phyloP scores from a whole-genome alignment of 2,329 filamentous ascomycete species.

The Trichoderma harzianum region DNA sequence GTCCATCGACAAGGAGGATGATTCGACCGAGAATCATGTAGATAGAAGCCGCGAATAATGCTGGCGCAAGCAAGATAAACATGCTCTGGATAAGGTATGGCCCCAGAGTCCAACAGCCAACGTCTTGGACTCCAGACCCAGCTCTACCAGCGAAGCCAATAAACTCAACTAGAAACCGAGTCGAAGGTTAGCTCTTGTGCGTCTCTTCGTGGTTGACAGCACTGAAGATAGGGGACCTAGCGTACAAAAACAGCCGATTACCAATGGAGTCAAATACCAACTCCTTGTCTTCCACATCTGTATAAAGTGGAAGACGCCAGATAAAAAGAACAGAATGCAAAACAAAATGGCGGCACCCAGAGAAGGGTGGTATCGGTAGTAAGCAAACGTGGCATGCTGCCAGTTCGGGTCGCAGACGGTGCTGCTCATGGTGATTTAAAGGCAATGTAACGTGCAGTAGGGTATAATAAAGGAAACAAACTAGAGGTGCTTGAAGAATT shows the following conservation, averaged over 20 bases:
- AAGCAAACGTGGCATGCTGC: slow-evolving; percentile 13
- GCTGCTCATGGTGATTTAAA: neutral
- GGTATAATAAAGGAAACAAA: neutral
- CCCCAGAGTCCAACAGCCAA: slow-evolving; percentile 23
- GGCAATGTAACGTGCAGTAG: neutral
- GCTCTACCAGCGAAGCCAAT: slow-evolving; percentile 10
- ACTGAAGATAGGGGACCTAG: neutral
- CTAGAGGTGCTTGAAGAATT: neutral
- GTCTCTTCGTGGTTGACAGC: neutral
- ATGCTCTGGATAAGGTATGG: slow-evolving; percentile 43
- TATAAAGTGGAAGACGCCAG: neutral
- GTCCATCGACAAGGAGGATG: slow-evolving; percentile 37
- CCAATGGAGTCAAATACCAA: slow-evolving; percentile 15
- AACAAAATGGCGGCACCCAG: neutral
- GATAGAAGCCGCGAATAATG: slow-evolving; percentile 47
- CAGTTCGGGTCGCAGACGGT: slow-evolving; percentile 1
- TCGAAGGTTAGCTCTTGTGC: neutral
- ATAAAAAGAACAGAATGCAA: slow-evolving; percentile 1
- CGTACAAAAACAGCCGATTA: slow-evolving; percentile 11
- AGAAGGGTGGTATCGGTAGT: slow-evolving; percentile 16
- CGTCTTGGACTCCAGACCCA: neutral
- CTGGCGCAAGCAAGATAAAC: slow-evolving; percentile 45
- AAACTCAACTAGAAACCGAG: neutral
- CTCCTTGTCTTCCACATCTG: slow-evolving; percentile 13
- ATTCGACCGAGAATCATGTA: slow-evolving; percentile 50